Percentiles rank a stretch among this genome's conserved stretches.
Evolutionary conservation across 2,329 filamentous ascomycete genomes (phyloP).

Genomic region (Colletotrichum musae): DNA sequence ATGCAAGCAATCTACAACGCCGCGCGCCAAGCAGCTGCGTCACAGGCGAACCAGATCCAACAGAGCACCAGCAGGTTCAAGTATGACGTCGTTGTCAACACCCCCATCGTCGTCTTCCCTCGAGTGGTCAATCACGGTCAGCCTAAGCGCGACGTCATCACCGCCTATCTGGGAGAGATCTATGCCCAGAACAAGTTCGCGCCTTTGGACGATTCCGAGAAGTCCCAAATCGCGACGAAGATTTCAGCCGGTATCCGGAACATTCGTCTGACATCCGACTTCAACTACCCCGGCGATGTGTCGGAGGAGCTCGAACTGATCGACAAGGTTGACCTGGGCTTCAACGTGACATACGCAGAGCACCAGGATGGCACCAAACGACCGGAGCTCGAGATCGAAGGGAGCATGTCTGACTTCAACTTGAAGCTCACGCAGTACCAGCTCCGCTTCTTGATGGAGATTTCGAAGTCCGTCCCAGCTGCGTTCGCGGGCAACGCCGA

Average conservation of each 20-base stretch:
- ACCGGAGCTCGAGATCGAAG: conserved; percentile 92
- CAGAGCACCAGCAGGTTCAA: conserved; percentile 92
- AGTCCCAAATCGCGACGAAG: conserved; percentile 86
- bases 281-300: conserved; percentile 80
- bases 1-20: conserved; percentile 99
- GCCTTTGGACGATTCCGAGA: conserved; percentile 82
- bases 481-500: conserved; percentile 85
- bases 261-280: conserved; percentile 89
- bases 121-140: conserved; percentile 79
- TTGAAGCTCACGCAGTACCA: conserved; percentile 91
- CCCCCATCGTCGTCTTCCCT: conserved; percentile 96
- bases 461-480: conserved; percentile 88
- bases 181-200: conserved; percentile 96
- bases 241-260: conserved; percentile 93
- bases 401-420: conserved; percentile 94
- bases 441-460: conserved; percentile 87
- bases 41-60: conserved; percentile 93
- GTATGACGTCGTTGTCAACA: conserved; percentile 93
- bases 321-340: conserved; percentile 94
- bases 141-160: conserved; percentile 84
- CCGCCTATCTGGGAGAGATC: conserved; percentile 95
- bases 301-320: conserved; percentile 95
- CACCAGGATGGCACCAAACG: conserved; percentile 83
- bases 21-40: conserved; percentile 92
- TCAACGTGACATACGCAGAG: conserved; percentile 92